A percentile compares a stretch with the other conserved stretches of the same genome.
phyloP scores from a whole-genome alignment of 495 filamentous ascomycete genomes.

The Pseudotulostoma volvatum region DNA sequence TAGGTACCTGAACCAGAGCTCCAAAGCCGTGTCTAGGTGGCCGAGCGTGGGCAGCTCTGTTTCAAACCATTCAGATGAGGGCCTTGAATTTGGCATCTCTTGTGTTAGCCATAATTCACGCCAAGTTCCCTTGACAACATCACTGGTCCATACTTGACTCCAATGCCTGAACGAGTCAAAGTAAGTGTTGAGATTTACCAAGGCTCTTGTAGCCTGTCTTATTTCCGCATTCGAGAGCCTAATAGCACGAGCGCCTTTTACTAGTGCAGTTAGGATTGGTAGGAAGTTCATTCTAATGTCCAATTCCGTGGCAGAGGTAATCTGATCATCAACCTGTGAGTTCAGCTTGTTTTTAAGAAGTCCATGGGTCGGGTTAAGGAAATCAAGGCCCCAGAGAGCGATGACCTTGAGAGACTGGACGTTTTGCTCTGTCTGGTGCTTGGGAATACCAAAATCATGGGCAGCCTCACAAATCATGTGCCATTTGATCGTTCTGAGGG shows the following conservation, averaged over 20 bases:
- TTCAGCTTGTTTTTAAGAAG: conserved; percentile 46
- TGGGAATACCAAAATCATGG: conserved; percentile 48
- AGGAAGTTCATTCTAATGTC: conserved; percentile 47
- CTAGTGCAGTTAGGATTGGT: conserved; percentile 42
- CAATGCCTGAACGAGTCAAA: conserved; percentile 45
- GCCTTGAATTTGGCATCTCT: conserved; percentile 35
- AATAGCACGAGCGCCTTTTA: conserved; percentile 39
- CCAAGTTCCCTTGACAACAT: conserved; percentile 43
- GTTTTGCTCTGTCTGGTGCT: conserved; percentile 50
- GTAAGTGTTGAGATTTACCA: conserved; percentile 46
- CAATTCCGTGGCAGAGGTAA: conserved; percentile 32
- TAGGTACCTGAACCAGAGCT: conserved; percentile 48
- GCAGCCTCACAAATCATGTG: conserved; percentile 51
- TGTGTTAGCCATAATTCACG: conserved; percentile 43
- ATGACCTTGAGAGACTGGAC: conserved; percentile 49
- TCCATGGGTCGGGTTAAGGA: conserved; percentile 44
- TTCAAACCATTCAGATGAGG: conserved; percentile 38
- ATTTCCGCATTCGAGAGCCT: conserved; percentile 34
- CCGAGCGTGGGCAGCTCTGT: conserved; percentile 41
- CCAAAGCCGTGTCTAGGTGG: conserved; percentile 39
- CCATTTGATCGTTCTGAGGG: conserved; percentile 43
- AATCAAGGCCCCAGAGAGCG: conserved; percentile 51
- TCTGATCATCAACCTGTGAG: conserved; percentile 39
- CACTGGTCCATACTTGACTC: conserved; percentile 46
- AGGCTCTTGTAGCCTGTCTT: conserved; percentile 37